Evolutionary conservation across 805 yeast species (phyloP).

Genomic region (Candida succiphila): DNA sequence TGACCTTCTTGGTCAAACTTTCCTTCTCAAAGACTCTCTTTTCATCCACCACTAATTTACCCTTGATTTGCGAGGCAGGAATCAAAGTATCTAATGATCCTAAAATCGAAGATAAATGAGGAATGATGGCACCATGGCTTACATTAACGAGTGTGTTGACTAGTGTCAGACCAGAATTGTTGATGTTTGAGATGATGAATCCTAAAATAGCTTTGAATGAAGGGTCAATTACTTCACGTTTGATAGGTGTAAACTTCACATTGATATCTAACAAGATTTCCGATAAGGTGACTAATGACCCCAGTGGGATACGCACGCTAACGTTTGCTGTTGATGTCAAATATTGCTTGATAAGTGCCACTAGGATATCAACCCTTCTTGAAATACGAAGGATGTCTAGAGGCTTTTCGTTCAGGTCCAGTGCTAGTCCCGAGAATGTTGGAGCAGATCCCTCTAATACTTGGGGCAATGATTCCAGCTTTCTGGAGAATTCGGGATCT

Average conservation of each 20-base stretch:
- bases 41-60: slow-evolving; percentile 29
- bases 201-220: slow-evolving; percentile 33
- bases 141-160: slow-evolving; percentile 25
- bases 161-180: slow-evolving; percentile 33
- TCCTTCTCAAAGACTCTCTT: slow-evolving; percentile 19
- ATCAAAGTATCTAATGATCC: slow-evolving; percentile 47
- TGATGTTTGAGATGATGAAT: slow-evolving; percentile 33
- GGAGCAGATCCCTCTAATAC: slow-evolving; percentile 10
- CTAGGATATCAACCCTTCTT: slow-evolving; percentile 36
- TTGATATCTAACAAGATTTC: slow-evolving; percentile 51
- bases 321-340: slow-evolving; percentile 40
- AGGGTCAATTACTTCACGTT: slow-evolving; percentile 49
- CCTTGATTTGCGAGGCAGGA: slow-evolving; percentile 36
- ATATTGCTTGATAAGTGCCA: slow-evolving; percentile 34
- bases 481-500: slow-evolving; percentile 37
- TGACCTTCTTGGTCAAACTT: slow-evolving; percentile 21
- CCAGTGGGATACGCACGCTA: slow-evolving; percentile 46
- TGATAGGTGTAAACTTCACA: slow-evolving; percentile 42
- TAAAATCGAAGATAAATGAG: slow-evolving; percentile 40
- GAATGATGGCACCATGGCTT: slow-evolving; percentile 28
- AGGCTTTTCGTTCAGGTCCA: slow-evolving; percentile 49
- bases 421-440: slow-evolving; percentile 35
- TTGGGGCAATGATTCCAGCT: slow-evolving; percentile 32
- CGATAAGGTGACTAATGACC: slow-evolving; percentile 37
- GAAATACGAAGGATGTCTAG: slow-evolving; percentile 40